phyloP scores from a whole-genome alignment of 2,329 filamentous ascomycete species.

The Aureobasidium sp. region DNA sequence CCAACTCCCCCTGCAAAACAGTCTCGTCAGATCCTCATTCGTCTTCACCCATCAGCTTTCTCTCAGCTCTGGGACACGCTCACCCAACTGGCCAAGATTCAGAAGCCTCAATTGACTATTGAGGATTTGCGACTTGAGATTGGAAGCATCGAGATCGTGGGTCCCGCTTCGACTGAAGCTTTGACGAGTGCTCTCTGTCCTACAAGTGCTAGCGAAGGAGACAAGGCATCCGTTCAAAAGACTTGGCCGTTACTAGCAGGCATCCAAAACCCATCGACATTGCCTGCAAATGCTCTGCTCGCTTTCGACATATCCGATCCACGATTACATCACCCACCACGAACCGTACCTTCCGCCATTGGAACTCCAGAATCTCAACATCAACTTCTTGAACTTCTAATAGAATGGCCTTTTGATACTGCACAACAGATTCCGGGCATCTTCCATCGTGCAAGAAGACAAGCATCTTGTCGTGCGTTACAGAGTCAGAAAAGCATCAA shows the following conservation, averaged over 20 bases:
- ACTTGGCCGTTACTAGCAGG: constrained; percentile 45
- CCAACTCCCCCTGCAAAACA: constrained; percentile 4
- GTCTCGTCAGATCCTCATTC: constrained; percentile 51
- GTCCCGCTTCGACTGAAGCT: constrained; percentile 70
- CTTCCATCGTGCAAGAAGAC: constrained; percentile 59
- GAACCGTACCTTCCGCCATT: constrained; percentile 34
- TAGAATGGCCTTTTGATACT: constrained; percentile 58
- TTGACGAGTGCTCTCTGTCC: constrained; percentile 60
- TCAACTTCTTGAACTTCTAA: constrained; percentile 50
- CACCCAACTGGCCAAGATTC: constrained; percentile 47
- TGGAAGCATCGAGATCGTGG: constrained; percentile 60
- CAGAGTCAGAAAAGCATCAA: constrained; percentile 74
- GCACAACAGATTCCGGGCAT: constrained; percentile 36
- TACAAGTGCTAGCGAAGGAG: constrained; percentile 22
- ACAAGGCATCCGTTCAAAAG: constrained; percentile 27
- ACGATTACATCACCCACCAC: constrained; percentile 67
- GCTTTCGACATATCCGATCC: constrained; percentile 70
- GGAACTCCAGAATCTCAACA: constrained; percentile 19
- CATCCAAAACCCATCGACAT: constrained; percentile 57
- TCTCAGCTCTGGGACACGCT: constrained; percentile 58
- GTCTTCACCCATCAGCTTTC: constrained; percentile 77
- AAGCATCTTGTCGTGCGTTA: constrained; percentile 56
- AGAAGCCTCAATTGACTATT: constrained; percentile 52
- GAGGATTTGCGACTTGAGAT: constrained; percentile 65
- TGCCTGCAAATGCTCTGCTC: constrained; percentile 63